phyloP scores from a whole-genome alignment of 2,329 filamentous ascomycete species.

The Diaporthe sp. region DNA sequence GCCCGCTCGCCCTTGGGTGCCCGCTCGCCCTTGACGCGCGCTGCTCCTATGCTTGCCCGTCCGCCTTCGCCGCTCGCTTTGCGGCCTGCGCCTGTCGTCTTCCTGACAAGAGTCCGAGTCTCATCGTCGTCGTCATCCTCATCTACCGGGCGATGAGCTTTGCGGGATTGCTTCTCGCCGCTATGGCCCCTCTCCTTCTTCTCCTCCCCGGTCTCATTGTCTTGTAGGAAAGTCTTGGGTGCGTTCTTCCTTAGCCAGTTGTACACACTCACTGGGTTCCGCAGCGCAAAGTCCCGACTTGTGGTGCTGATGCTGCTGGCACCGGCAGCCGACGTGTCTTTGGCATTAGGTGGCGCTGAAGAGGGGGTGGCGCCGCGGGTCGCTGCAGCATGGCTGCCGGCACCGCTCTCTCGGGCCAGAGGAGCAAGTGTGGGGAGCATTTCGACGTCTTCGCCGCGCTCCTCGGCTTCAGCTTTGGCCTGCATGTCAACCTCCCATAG shows the following conservation, averaged over 20 bases:
- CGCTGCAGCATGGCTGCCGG: conserved; percentile 49
- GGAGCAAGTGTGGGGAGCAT: conserved; percentile 63
- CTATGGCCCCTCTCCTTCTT: conserved; percentile 41
- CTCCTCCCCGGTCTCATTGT: conserved; percentile 63
- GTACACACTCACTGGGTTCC: conserved; percentile 91
- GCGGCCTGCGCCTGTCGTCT: conserved; percentile 43
- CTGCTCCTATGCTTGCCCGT: conserved; percentile 39
- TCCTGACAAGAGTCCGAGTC: conserved; percentile 40
- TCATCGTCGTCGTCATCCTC: conserved; percentile 53
- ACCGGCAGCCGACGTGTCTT: conserved; percentile 49
- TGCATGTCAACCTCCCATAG: conserved; percentile 71
- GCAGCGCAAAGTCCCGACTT: conserved; percentile 64
- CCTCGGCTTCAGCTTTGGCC: conserved; percentile 55
- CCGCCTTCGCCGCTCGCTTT: conserved; percentile 44
- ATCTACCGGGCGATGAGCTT: conserved; percentile 42
- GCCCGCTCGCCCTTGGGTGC: conserved; percentile 35
- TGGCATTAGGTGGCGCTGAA: conserved; percentile 44
- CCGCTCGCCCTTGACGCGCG: conserved; percentile 35
- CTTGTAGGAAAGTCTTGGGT: conserved; percentile 86
- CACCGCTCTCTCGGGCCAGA: conserved; percentile 49
- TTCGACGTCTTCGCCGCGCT: conserved; percentile 36
- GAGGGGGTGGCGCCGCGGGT: conserved; percentile 44
- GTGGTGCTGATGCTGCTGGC: conserved; percentile 48
- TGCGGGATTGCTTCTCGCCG: conserved; percentile 38
- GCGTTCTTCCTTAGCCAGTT: conserved; percentile 93